These are phyloP conservation scores for Didymella keratinophila DNA, from an alignment of 2,329 filamentous ascomycete genomes.

Conservation along the genomic window DNA sequence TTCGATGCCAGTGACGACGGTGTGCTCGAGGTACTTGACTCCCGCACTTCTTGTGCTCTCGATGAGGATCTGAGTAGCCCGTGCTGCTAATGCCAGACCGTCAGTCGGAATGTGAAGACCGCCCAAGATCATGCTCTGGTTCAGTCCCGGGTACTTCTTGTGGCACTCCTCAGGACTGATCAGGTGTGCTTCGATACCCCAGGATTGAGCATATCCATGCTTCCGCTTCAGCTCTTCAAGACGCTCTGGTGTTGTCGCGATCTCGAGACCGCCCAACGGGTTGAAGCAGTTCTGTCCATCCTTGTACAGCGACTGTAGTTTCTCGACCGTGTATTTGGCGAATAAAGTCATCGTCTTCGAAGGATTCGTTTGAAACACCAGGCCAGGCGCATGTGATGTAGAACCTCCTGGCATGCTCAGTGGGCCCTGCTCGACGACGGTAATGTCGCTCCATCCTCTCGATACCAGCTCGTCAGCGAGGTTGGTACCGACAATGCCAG, in stretches of 20 bases:
- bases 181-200: slow-evolving; percentile 65
- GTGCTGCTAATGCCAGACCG: slow-evolving; percentile 67
- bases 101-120: slow-evolving; percentile 68
- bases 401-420: slow-evolving; percentile 69
- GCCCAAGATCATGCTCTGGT: slow-evolving; percentile 62
- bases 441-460: slow-evolving; percentile 70
- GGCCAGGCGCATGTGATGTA: slow-evolving; percentile 70
- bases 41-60: slow-evolving; percentile 65
- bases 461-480: slow-evolving; percentile 69
- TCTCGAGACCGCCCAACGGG: slow-evolving; percentile 68
- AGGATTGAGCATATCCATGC: slow-evolving; percentile 67
- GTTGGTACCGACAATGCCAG: slow-evolving; percentile 70
- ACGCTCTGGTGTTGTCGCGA: slow-evolving; percentile 67
- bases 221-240: slow-evolving; percentile 69
- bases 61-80: slow-evolving; percentile 69
- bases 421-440: slow-evolving; percentile 70
- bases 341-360: slow-evolving; percentile 66
- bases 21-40: slow-evolving; percentile 64
- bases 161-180: slow-evolving; percentile 62
- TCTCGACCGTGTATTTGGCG: slow-evolving; percentile 69
- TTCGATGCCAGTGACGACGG: slow-evolving; percentile 66
- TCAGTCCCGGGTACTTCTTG: slow-evolving; percentile 63
- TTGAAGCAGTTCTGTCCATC: slow-evolving; percentile 63
- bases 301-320: slow-evolving; percentile 61
- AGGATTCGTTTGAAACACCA: slow-evolving; percentile 69